A percentile compares a stretch with the other conserved stretches of the same genome.
phyloP scores from a whole-genome alignment of 1,139 yeast genomes.

The Sugiyamaella neomexicana region DNA sequence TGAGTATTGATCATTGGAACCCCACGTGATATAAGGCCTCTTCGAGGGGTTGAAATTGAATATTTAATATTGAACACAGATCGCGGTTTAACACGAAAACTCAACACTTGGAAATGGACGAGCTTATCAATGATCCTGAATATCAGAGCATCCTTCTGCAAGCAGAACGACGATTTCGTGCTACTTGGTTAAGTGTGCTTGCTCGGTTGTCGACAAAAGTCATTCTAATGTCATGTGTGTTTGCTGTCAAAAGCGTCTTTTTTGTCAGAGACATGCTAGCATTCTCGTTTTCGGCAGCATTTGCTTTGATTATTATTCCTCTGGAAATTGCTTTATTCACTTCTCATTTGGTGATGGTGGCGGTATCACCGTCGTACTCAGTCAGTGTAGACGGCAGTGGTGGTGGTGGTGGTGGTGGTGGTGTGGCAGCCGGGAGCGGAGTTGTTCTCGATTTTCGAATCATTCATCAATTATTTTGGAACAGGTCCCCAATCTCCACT shows the following conservation, averaged over 20 bases:
- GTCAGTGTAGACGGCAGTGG: background rate
- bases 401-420: background rate
- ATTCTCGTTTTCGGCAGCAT: slow-evolving; percentile 19
- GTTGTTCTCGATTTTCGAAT: slow-evolving; percentile 23
- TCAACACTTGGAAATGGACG: background rate
- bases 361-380: background rate
- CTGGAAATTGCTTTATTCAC: slow-evolving; percentile 27
- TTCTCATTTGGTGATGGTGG: slow-evolving; percentile 21
- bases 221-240: slow-evolving; percentile 21
- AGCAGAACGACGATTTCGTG: slow-evolving; percentile 25
- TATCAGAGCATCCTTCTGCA: slow-evolving; percentile 27
- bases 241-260: slow-evolving; percentile 26
- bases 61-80: too few relatives aligned
- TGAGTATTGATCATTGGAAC: too few relatives aligned
- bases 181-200: slow-evolving; percentile 23
- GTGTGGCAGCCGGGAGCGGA: background rate
- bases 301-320: slow-evolving; percentile 26
- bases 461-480: slow-evolving; percentile 31
- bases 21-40: too few relatives aligned
- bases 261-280: slow-evolving; percentile 26
- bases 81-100: background rate
- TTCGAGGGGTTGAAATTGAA: too few relatives aligned
- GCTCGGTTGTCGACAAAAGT: slow-evolving; percentile 10
- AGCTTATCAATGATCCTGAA: slow-evolving; percentile 23
- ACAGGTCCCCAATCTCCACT: slow-evolving; percentile 26